Evolutionary conservation across 208 protist species (phyloP), one percentile per base, ranked within the genome.

Genomic region (Phytomonas serpens): DNA sequence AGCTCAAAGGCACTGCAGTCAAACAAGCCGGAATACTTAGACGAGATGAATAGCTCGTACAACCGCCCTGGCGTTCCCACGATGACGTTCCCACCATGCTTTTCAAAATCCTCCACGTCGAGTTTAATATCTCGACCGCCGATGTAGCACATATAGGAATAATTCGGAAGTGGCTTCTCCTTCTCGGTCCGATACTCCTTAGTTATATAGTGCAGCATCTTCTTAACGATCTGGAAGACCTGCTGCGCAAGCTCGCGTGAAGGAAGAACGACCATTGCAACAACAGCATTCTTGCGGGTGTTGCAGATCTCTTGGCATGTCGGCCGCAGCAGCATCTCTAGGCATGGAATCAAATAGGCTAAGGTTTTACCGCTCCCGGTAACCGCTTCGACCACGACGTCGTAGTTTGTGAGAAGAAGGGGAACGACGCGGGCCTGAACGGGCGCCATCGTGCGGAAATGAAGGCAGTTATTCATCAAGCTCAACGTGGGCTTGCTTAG

Each of bases 171-270:
- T 36, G 32, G 11, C 30, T 7, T 19, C 3, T 3, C n/a, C n/a
- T 23, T n/a, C 64, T 6, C 29, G 61, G 52, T 32, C 30, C n/a
- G 5, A n/a, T 29, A 36, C 33, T 11, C 37, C 69, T 57, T 31
- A 32, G 81, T 74, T 31, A 97, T 73, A 57, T 81, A 93, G 62
- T 86, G 68, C 29, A 95, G 64, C 88, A 96, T 97, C 38, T 76
- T 70, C 69, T 85, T 88, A 0, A 89, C 75, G 2, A 95, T 71
- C 19, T 86, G 64, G 76, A 94, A 91, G 27, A 97, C 93, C 79
- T 99, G 96, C 77, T 97, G 86, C n/a, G 96, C 97, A 10, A 99
- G 79, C 85, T 99, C 97, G 19, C 97, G 80, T 14, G 96, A 98
- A 4, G 95, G 96, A 11, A 97, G 75, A 5, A 99, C 74, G 40